Conservation (phyloP, 768 basidiomycete species). For the Saitozyma podzolica region DNA sequence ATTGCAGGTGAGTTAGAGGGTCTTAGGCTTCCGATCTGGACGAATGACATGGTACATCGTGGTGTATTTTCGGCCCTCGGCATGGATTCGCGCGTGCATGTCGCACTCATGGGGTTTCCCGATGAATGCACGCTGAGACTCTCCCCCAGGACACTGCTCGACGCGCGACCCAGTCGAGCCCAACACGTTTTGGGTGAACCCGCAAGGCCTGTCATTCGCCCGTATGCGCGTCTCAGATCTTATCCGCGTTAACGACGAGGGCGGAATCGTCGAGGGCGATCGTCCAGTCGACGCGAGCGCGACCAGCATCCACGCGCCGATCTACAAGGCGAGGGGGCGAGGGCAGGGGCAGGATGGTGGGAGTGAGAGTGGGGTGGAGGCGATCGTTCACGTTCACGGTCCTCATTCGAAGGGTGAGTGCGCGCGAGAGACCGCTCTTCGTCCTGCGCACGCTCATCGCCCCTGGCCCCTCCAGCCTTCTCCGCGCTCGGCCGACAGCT, state of each 20-base stretch:
- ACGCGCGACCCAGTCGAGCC: conserved; percentile 36
- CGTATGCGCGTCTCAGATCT: conserved; percentile 34
- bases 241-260: conserved; percentile 19
- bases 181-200: conserved; percentile 39
- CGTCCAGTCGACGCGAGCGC: conserved; percentile 31
- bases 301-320: conserved; percentile 33
- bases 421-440: neutral
- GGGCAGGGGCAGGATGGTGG: conserved; percentile 17
- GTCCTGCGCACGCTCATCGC: neutral
- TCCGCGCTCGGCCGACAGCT: conserved; percentile 25
- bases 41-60: too few species aligned
- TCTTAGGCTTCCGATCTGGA: too few species aligned
- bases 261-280: conserved; percentile 26
- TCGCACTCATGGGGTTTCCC: neutral
- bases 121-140: neutral
- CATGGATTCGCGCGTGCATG: neutral
- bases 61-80: too few species aligned
- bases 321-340: conserved; percentile 27
- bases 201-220: conserved; percentile 30
- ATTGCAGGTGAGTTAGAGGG: conserved; percentile 20
- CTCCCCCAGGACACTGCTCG: conserved; percentile 28
- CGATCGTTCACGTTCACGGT: conserved; percentile 39
- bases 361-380: conserved; percentile 24
- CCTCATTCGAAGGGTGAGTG: conserved; percentile 29
- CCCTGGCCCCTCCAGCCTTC: conserved; percentile 14